Conservation (phyloP, 768 basidiomycete species). For the Kwoniella bestiolae region DNA sequence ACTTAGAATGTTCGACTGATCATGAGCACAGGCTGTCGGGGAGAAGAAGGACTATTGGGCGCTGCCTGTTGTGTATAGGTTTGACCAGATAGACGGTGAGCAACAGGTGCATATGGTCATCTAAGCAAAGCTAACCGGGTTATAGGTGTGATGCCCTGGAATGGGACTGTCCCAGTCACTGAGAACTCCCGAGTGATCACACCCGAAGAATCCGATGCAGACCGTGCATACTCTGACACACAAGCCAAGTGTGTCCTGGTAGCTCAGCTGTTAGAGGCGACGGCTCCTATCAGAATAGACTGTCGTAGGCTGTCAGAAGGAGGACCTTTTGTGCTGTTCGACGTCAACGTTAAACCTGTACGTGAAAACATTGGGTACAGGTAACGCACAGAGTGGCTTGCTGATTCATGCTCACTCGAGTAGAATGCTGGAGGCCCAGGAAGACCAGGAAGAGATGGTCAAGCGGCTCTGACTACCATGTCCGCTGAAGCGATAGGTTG, state of each 20-base stretch:
- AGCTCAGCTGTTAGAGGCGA: slow-evolving; percentile 25
- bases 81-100: slow-evolving; percentile 40
- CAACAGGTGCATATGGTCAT: no score
- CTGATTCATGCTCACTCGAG: neutral
- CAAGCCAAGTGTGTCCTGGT: slow-evolving; percentile 35
- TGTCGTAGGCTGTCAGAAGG: slow-evolving; percentile 26
- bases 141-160: slow-evolving; percentile 52
- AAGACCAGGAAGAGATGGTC: slow-evolving; percentile 47
- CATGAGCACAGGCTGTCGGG: slow-evolving; percentile 27
- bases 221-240: slow-evolving; percentile 27
- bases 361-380: slow-evolving; percentile 11
- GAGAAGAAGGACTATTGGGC: slow-evolving; percentile 38
- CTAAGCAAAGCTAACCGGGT: no score
- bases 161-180: slow-evolving; percentile 48
- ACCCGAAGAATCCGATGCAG: slow-evolving; percentile 27
- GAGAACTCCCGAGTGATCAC: slow-evolving; percentile 41
- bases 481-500: slow-evolving; percentile 50
- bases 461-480: slow-evolving; percentile 46
- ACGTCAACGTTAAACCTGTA: slow-evolving; percentile 55
- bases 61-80: slow-evolving; percentile 46
- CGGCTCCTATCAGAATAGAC: slow-evolving; percentile 43
- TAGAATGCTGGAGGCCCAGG: slow-evolving; percentile 54
- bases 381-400: neutral
- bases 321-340: slow-evolving; percentile 43
- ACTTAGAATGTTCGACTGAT: neutral